phyloP scores from a whole-genome alignment of 2,329 filamentous ascomycete species.

The Cercospora citrullina region DNA sequence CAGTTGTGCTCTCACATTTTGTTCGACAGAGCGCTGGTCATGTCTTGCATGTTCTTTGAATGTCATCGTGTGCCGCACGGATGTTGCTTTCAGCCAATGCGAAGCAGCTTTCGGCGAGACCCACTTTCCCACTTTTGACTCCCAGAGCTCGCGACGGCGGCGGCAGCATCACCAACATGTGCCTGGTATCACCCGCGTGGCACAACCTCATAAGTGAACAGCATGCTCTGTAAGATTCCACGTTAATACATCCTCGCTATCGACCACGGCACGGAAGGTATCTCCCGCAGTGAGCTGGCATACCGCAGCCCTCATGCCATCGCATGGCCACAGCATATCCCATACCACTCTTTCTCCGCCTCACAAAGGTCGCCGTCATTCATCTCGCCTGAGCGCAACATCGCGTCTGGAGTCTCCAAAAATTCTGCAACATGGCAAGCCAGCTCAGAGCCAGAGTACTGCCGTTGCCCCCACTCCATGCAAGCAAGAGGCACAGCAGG shows the following conservation, averaged over 20 bases:
- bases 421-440: not conserved
- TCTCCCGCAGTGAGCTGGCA: not conserved
- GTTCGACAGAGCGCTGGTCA: not conserved
- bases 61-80: not conserved
- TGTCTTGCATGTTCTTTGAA: not conserved
- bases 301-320: not conserved
- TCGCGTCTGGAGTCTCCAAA: not conserved
- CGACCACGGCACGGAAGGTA: not conserved
- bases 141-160: not conserved
- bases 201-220: not conserved
- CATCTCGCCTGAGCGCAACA: not conserved
- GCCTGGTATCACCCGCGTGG: not conserved
- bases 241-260: not conserved
- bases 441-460: not conserved
- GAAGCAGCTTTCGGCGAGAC: not conserved
- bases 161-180: not conserved
- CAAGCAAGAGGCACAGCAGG: conserved; percentile 16
- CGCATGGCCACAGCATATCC: not conserved
- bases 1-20: not conserved
- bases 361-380: not conserved
- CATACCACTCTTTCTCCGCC: not conserved
- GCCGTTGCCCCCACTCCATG: conserved; percentile 4
- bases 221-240: not conserved
- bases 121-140: not conserved
- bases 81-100: not conserved